These are phyloP conservation scores for Globisporangium barbulae DNA, from an alignment of 352 stramenopile genomes.

Conservation along the genomic window DNA sequence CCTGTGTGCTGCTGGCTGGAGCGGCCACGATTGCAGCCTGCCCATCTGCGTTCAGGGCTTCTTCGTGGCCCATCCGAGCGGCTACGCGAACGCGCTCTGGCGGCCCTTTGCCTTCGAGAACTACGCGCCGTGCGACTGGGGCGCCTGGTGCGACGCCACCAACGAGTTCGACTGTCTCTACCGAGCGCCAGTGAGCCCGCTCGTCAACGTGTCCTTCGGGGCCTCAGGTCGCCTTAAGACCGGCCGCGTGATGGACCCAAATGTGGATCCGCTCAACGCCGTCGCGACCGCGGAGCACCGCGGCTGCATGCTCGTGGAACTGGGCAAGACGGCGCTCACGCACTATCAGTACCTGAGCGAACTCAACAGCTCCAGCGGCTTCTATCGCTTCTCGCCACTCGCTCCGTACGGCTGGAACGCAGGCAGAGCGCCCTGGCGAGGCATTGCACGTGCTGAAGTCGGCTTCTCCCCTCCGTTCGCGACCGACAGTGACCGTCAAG, in stretches of 20 bases:
- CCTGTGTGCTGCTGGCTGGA: constrained; percentile 90
- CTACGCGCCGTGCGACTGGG: constrained; percentile 90
- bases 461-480: constrained; percentile 63
- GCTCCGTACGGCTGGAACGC: constrained; percentile 86
- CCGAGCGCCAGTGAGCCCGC: constrained; percentile 34
- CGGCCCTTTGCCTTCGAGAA: constrained; percentile 60
- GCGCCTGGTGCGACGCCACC: constrained; percentile 90
- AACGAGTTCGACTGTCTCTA: constrained; percentile 92
- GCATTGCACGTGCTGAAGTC: constrained; percentile 34
- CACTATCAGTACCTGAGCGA: constrained; percentile 90
- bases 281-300: neutral
- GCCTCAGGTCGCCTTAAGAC: constrained; percentile 21
- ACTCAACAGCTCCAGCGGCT: constrained; percentile 59
- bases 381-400: constrained; percentile 80
- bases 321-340: constrained; percentile 72
- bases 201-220: constrained; percentile 39
- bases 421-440: constrained; percentile 59
- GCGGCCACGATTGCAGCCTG: constrained; percentile 89
- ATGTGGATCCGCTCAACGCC: constrained; percentile 14
- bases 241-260: constrained; percentile 26
- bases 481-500: constrained; percentile 75
- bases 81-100: constrained; percentile 51
- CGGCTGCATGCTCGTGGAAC: constrained; percentile 83
- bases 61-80: constrained; percentile 85
- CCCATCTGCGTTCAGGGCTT: constrained; percentile 93